phyloP scores from a whole-genome alignment of 306 rosid species.

The Dryas octopetala region DNA sequence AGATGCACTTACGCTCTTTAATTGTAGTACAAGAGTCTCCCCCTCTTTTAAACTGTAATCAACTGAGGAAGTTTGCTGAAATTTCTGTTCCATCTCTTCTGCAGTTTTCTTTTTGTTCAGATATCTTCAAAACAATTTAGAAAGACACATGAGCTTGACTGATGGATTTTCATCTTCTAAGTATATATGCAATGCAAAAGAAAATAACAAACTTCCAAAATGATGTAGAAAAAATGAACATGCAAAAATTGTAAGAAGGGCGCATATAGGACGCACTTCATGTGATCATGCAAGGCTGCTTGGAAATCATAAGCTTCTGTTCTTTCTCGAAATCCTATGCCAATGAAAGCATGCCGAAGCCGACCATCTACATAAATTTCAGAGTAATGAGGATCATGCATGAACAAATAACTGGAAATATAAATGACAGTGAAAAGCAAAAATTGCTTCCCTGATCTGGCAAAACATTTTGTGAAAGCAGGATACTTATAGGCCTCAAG shows the following conservation, averaged over 20 bases:
- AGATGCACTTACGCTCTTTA: conserved; percentile 62
- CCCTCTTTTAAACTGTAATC: conserved; percentile 98
- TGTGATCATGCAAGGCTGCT: conserved; percentile 95
- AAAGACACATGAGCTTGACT: conserved; percentile 18
- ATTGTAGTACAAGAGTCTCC: conserved; percentile 79
- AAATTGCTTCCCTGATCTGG: not conserved
- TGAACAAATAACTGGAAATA: not conserved
- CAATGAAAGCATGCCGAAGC: conserved; percentile 93
- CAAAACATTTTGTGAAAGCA: not conserved
- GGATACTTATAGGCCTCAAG: not conserved
- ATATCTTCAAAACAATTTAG: conserved; percentile 49
- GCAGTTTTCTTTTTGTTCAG: conserved; percentile 93
- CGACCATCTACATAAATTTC: conserved; percentile 66
- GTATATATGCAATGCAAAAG: not conserved
- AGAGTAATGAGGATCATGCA: conserved; percentile 15
- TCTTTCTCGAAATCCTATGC: conserved; percentile 93
- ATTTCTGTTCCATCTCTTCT: conserved; percentile 93
- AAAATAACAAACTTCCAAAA: conserved; percentile 6
- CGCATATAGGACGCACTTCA: conserved; percentile 62
- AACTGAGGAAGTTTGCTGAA: conserved; percentile 73
- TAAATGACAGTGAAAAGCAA: not conserved
- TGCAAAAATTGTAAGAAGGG: conserved; percentile 22
- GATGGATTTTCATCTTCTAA: conserved; percentile 14
- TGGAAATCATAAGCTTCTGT: conserved; percentile 98
- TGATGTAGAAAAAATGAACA: conserved; percentile 11